Conservation (phyloP, 495 filamentous ascomycete genomes). For the Xylaria acuta region DNA sequence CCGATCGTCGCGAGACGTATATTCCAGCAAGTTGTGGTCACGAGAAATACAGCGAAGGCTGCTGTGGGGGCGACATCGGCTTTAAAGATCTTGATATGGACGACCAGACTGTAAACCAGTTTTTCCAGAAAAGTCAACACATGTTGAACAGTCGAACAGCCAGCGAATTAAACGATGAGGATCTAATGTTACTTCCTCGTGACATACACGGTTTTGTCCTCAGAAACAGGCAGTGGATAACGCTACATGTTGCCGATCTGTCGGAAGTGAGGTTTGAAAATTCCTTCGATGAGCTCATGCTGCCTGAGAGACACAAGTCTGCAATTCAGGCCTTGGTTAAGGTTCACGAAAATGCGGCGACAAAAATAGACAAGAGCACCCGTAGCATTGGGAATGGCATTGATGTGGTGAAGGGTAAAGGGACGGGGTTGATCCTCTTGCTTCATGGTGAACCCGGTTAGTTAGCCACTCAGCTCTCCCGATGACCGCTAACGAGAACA, state of each 20-base stretch:
- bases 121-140: not conserved
- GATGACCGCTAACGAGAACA: not conserved
- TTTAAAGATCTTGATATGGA: conserved; percentile 15
- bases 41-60: not conserved
- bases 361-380: not conserved
- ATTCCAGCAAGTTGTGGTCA: not conserved
- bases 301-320: conserved; percentile 30
- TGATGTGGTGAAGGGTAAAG: conserved; percentile 33
- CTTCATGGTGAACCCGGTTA: conserved; percentile 56
- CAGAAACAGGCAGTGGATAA: conserved; percentile 19
- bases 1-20: not conserved
- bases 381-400: conserved; percentile 29
- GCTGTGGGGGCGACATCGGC: conserved; percentile 14
- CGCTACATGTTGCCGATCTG: not conserved
- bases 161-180: not conserved
- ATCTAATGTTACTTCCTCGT: conserved; percentile 13
- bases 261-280: conserved; percentile 32
- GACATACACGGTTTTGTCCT: conserved; percentile 15
- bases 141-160: not conserved
- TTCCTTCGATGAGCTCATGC: conserved; percentile 36
- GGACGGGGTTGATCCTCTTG: conserved; percentile 48
- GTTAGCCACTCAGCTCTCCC: conserved; percentile 44
- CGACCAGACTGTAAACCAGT: not conserved
- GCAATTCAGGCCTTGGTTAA: conserved; percentile 35
- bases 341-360: conserved; percentile 29